A percentile compares a stretch with the other conserved stretches of the same genome.
Conservation (phyloP, 2,329 filamentous ascomycete species). For the Colletotrichum sansevieriae region DNA sequence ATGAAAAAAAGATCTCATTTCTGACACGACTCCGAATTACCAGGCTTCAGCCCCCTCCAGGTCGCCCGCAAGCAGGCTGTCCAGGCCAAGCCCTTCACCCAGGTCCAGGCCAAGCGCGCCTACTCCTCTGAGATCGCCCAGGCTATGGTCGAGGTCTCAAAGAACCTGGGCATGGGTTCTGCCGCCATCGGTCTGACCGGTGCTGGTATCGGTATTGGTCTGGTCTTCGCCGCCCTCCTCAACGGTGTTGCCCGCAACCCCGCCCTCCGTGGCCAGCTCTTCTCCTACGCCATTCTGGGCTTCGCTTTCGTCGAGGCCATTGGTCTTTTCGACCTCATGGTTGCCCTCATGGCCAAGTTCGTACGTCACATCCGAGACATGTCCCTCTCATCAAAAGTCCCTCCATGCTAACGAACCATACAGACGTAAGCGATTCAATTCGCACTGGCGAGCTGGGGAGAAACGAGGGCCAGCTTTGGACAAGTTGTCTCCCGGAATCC, state of each 20-base stretch:
- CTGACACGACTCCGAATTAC: conserved; percentile 49
- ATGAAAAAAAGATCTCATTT: conserved; percentile 41
- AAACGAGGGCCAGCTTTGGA: conserved; percentile 26
- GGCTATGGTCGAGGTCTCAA: conserved; percentile 90
- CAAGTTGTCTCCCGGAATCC: conserved; percentile 14
- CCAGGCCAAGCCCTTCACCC: conserved; percentile 74
- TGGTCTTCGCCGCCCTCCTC: conserved; percentile 92
- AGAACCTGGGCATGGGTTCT: conserved; percentile 90
- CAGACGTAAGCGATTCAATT: conserved; percentile 42
- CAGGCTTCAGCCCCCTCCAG: conserved; percentile 75
- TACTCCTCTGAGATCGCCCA: conserved; percentile 92
- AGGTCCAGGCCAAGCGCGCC: conserved; percentile 73
- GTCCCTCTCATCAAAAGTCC: not conserved
- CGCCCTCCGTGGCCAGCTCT: conserved; percentile 93
- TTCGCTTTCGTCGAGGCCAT: conserved; percentile 96
- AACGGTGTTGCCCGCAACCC: conserved; percentile 94
- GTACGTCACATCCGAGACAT: conserved; percentile 61
- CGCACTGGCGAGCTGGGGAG: conserved; percentile 41
- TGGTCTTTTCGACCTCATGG: conserved; percentile 89
- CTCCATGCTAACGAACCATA: not conserved
- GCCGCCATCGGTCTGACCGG: conserved; percentile 93
- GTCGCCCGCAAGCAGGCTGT: conserved; percentile 78
- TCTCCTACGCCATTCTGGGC: conserved; percentile 95
- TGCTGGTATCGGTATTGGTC: conserved; percentile 95
- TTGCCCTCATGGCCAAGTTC: conserved; percentile 95